phyloP scores from a whole-genome alignment of 345 rosid genomes.

The Aquilaria sinensis region DNA sequence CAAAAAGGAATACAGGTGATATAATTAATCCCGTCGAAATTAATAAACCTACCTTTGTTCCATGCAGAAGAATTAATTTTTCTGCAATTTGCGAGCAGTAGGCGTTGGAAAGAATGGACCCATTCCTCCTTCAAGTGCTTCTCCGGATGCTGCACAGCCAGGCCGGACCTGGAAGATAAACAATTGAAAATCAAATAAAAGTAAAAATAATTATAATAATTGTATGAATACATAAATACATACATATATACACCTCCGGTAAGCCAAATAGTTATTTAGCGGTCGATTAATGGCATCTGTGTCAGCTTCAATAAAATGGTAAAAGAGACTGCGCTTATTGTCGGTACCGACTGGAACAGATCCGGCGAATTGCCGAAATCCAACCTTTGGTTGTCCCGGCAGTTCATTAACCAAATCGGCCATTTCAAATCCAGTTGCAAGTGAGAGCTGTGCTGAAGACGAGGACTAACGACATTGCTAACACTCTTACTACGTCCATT shows the following conservation, averaged over 20 bases:
- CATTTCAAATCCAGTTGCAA: neutral
- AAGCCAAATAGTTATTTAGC: neutral
- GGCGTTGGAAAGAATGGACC: slow-evolving; percentile 1
- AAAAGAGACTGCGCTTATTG: neutral
- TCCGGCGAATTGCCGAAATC: slow-evolving; percentile 1
- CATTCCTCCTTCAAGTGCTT: neutral
- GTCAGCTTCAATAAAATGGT: slow-evolving; percentile 6
- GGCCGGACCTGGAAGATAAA: neutral
- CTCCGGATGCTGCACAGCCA: neutral
- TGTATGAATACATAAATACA: no score
- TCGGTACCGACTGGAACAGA: neutral
- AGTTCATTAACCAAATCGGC: neutral
- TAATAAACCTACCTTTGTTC: neutral
- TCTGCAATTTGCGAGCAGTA: neutral
- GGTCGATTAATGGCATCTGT: neutral
- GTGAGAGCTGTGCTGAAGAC: neutral
- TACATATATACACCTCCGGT: neutral
- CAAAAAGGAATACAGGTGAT: no score
- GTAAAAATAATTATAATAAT: no score
- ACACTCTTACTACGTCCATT: no score
- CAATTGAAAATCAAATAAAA: no score
- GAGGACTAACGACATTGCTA: neutral
- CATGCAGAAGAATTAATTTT: slow-evolving; percentile 4
- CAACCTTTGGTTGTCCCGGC: slow-evolving; percentile 1
- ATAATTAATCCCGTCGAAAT: neutral